phyloP scores from a whole-genome alignment of 176 grass and related monocot genomes.

The Oryza rufipogon region DNA sequence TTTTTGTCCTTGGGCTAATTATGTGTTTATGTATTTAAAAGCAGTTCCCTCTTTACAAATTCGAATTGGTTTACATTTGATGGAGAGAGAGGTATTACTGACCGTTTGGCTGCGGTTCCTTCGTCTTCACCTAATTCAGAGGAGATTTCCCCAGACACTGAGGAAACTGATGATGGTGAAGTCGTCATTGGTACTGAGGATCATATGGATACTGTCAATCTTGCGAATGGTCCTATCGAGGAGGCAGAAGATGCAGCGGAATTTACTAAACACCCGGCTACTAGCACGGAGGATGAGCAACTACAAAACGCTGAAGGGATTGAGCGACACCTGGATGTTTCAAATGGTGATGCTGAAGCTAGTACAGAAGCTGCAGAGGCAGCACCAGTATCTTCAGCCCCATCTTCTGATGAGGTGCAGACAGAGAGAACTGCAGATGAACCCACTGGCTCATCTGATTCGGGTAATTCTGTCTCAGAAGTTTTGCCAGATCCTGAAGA shows the following conservation, averaged over 20 bases:
- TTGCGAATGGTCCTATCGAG: conserved; percentile 46
- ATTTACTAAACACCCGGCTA: conserved; percentile 38
- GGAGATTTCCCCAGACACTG: conserved; percentile 35
- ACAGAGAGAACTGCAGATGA: conserved; percentile 34
- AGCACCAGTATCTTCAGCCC: conserved; percentile 36
- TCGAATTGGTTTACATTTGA: conserved; percentile 99
- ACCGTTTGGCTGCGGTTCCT: conserved; percentile 57
- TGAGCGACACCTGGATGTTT: conserved; percentile 38
- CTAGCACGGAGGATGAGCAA: conserved; percentile 46
- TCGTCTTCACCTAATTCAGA: conserved; percentile 75
- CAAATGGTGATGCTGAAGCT: conserved; percentile 40
- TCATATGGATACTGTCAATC: conserved; percentile 47
- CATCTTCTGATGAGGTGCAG: conserved; percentile 34
- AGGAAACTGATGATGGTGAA: conserved; percentile 57
- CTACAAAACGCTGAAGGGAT: conserved; percentile 21
- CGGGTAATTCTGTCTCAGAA: conserved; percentile 30
- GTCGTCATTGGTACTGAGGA: conserved; percentile 34
- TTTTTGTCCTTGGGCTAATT: conserved; percentile 24
- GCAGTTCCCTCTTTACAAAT: conserved; percentile 93
- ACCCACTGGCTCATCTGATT: conserved; percentile 19
- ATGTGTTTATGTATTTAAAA: conserved; percentile 37
- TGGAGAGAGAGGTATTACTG: conserved; percentile 73
- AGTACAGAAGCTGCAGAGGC: conserved; percentile 32
- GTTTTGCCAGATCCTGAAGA: conserved; percentile 22
- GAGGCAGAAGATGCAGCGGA: conserved; percentile 44